These are phyloP conservation scores for Leccinum fibrillosum DNA, from an alignment of 768 basidiomycete genomes.

Conservation along the genomic window DNA sequence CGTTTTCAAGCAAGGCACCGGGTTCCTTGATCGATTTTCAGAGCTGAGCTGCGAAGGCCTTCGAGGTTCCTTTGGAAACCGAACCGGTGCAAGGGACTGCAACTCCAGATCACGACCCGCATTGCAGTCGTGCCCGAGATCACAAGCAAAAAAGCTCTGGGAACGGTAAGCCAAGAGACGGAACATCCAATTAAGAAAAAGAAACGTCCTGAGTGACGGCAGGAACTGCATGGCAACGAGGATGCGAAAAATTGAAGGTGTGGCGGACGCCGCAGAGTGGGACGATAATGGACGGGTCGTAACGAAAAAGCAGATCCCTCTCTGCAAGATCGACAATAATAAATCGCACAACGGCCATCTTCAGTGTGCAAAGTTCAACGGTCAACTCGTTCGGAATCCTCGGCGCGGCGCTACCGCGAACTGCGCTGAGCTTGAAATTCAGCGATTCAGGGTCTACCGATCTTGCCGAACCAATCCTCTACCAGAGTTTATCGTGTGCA, in stretches of 20 bases:
- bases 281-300: constrained; percentile 7
- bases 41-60: constrained; percentile 5
- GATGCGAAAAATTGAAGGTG: constrained; percentile 9
- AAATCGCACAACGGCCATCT: background rate
- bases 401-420: constrained; percentile 11
- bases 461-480: background rate
- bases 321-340: constrained; percentile 3
- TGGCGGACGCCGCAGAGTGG: constrained; percentile 25
- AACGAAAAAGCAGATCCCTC: constrained; percentile 14
- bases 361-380: background rate
- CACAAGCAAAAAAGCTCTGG: constrained; percentile 16
- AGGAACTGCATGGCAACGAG: constrained; percentile 22
- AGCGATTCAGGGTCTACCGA: constrained; percentile 6
- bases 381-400: constrained; percentile 18
- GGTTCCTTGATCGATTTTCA: constrained; percentile 29
- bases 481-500: too few species aligned
- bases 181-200: constrained; percentile 23
- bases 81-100: constrained; percentile 11
- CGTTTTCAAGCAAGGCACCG: constrained; percentile 22
- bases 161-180: constrained; percentile 7
- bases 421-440: constrained; percentile 18
- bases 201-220: constrained; percentile 20
- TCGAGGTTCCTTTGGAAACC: constrained; percentile 26
- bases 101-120: constrained; percentile 26
- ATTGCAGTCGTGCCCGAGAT: constrained; percentile 12